These are phyloP conservation scores for Mortierella sp. DNA, from an alignment of 371 early-diverging fungal species.

Conservation along the genomic window DNA sequence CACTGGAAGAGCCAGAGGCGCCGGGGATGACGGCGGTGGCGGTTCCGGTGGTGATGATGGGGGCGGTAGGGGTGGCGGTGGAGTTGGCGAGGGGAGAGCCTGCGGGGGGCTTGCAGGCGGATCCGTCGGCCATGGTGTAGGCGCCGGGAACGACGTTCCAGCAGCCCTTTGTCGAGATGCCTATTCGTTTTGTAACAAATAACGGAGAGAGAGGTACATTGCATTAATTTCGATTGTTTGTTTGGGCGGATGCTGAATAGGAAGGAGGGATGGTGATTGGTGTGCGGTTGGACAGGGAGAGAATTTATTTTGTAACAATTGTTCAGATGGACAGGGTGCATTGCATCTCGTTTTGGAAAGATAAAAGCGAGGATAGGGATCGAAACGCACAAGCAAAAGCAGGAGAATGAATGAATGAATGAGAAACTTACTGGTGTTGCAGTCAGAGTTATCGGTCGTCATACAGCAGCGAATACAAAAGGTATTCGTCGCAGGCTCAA, in stretches of 20 bases:
- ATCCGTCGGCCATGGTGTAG: slow-evolving; percentile 41
- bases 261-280: neutral
- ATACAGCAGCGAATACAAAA: slow-evolving; percentile 63
- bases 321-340: slow-evolving; percentile 6
- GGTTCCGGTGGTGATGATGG: neutral
- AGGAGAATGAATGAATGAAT: too few species aligned
- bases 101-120: slow-evolving; percentile 33
- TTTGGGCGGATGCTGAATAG: neutral
- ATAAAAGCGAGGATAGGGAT: neutral
- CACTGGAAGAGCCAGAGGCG: neutral
- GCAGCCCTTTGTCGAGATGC: slow-evolving; percentile 48
- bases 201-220: neutral
- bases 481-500: slow-evolving; percentile 62
- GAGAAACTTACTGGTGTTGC: slow-evolving; percentile 45
- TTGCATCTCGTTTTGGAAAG: neutral
- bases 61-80: neutral
- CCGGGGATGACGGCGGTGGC: neutral
- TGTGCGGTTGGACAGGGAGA: neutral
- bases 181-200: neutral
- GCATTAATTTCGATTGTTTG: neutral
- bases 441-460: slow-evolving; percentile 22
- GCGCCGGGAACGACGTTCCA: slow-evolving; percentile 37
- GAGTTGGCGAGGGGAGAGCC: slow-evolving; percentile 11
- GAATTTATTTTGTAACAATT: neutral
- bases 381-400: neutral